Evolutionary conservation across 306 rosid genomes (phyloP).

Genomic region (Prunus kanzakura): DNA sequence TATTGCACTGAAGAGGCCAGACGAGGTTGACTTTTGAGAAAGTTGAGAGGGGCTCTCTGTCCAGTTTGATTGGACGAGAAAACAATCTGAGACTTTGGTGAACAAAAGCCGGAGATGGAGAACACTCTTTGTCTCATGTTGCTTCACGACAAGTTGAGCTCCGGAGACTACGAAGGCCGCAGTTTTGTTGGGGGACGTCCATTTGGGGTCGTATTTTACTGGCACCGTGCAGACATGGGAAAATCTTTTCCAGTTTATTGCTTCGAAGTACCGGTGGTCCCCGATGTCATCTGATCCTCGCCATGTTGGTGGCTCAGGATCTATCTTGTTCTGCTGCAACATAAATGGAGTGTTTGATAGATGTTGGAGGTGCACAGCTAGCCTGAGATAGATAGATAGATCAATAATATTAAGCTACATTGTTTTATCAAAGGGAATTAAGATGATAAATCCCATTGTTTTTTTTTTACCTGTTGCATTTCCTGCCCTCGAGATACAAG

Average conservation of each 20-base stretch:
- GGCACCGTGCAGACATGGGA: conserved; percentile 74
- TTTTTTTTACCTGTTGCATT: conserved; percentile 62
- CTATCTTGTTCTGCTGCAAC: conserved; percentile 42
- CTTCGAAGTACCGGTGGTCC: conserved; percentile 54
- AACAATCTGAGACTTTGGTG: conserved; percentile 50
- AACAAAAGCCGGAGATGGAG: conserved; percentile 72
- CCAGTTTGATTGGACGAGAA: conserved; percentile 60
- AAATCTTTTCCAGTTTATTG: conserved; percentile 55
- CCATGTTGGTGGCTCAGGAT: conserved; percentile 44
- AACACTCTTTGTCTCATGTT: conserved; percentile 52
- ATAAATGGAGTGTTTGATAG: conserved; percentile 53
- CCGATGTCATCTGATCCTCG: conserved; percentile 52
- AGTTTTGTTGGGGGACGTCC: conserved; percentile 32
- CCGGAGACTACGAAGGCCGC: conserved; percentile 71
- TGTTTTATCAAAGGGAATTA: neutral
- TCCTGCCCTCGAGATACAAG: conserved; percentile 89
- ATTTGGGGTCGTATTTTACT: conserved; percentile 50
- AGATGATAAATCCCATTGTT: neutral
- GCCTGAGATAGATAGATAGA: conserved; percentile 27
- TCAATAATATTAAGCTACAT: neutral
- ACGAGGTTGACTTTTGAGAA: conserved; percentile 39
- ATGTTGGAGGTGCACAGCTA: conserved; percentile 88
- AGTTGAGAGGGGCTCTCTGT: conserved; percentile 40
- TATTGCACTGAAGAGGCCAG: conserved; percentile 60
- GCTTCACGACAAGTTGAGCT: conserved; percentile 68